Conservation (phyloP, 176 grass and related monocot species). For the Musa schizocarpa region DNA sequence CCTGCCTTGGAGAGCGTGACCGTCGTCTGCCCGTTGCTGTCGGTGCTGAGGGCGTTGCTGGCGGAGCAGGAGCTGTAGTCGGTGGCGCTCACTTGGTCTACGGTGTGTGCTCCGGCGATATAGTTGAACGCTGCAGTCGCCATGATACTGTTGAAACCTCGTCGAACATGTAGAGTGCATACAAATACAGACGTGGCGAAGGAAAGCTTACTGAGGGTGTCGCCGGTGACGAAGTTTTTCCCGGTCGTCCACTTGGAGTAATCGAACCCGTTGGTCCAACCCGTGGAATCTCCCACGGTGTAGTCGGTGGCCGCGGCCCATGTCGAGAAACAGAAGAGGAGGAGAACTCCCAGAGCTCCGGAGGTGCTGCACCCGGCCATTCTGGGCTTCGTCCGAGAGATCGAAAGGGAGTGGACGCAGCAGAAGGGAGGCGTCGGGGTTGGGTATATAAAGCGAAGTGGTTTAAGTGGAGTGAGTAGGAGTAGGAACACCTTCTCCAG, state of each 20-base stretch:
- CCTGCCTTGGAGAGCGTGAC: slow-evolving; percentile 28
- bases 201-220: slow-evolving; percentile 34
- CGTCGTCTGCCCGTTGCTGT: slow-evolving; percentile 24
- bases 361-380: not conserved
- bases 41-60: slow-evolving; percentile 28
- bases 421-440: not conserved
- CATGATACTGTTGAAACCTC: not conserved
- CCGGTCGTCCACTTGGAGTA: slow-evolving; percentile 42
- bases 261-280: slow-evolving; percentile 44
- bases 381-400: not conserved
- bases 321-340: slow-evolving; percentile 5
- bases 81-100: slow-evolving; percentile 37
- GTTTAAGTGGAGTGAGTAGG: not conserved
- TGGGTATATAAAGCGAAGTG: not conserved
- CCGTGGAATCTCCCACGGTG: slow-evolving; percentile 44
- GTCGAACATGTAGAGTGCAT: not conserved
- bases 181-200: too few species aligned
- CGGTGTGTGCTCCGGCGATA: slow-evolving; percentile 19
- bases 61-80: slow-evolving; percentile 45
- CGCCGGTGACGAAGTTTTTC: slow-evolving; percentile 35
- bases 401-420: not conserved
- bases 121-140: slow-evolving; percentile 54
- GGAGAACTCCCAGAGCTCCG: not conserved
- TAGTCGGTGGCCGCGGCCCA: slow-evolving; percentile 32
- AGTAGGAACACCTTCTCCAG: not conserved